Base-by-base conservation (phyloP, 805 yeast species). In the Sugiyamaella chiloensis region DNA sequence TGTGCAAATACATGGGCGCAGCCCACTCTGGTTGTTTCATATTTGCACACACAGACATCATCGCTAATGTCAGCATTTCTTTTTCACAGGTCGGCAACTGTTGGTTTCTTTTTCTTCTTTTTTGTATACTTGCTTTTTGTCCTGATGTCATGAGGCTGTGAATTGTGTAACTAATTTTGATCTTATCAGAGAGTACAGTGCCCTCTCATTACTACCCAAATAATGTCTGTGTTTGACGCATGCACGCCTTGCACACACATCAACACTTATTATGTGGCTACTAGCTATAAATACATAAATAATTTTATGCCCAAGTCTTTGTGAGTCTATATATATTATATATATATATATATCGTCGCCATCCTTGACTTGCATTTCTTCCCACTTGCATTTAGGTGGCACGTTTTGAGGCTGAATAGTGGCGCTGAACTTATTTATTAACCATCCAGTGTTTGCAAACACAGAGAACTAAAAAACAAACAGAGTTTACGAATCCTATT, bases 221-320 rank as follows among this genome's bases (percentile, higher is more conserved):
- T 34, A 34, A 34, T 34, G 37, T 6, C 20, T 16, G 37, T 34
- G 21, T 21, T n/a, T 26, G 14, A 11, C 14, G n/a, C 14, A 17
- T 31, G 36, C 36, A 31, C 36, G 37, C 37, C 37, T 21, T 34
- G n/a, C n/a, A n/a, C n/a, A n/a, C n/a, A n/a, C n/a, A n/a, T n/a
- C n/a, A n/a, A n/a, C n/a, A n/a, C n/a, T n/a, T n/a, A n/a, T n/a
- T n/a, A n/a, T n/a, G n/a, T 34, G 14, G 37, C 37, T 21, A 34
- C 37, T 16, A 34, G 16, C 20, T 34, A 34, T 34, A 34, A 16
- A 34, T 34, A 34, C 19, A 34, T 12, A 12, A n/a, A n/a, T n/a
- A n/a, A n/a, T n/a, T 34, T 16, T 8, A 34, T 34, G 37, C 34
- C 17, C 16, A 29, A 14, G 16, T 29, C 12, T 29, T 17, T 29